Base-by-base conservation (phyloP, 2,329 filamentous ascomycete species). In the Ceratocystis cacaofunesta region DNA sequence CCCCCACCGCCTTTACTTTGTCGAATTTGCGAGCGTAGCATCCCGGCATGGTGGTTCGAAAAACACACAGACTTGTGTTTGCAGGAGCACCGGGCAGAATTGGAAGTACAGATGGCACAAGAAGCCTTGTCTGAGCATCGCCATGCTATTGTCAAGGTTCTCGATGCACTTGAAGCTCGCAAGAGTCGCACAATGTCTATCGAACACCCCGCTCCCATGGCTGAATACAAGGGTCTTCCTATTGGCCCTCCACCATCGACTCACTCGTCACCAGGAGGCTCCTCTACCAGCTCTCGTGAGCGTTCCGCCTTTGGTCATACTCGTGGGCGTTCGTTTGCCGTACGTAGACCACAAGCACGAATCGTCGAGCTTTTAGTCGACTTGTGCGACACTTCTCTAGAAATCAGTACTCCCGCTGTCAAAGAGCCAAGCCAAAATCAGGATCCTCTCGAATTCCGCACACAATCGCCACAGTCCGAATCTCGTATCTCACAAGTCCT, bases 11-110 rank as follows among this genome's bases (percentile, higher is more conserved):
- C 91, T 0, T 88, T 97, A 3, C 82, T 99, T 17, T 99, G 94
- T 75, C 90, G 94, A 63, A 97, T 99, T 65, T 99, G 94, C 74
- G 94, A 99, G 74, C 89, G 94, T 64, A 90, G 96, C 68, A 97
- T 99, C 68, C 90, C 90, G 3, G 91, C 92, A 0, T 99, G 94
- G 94, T 99, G 94, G 95, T 99, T 99, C 71, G 94, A 99, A 76
- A 99, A 97, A 75, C 94, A 99, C 74, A 96, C 92, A 1, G 95
- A 99, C 71, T 78, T 97, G 22, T 99, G 94, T 72, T 79, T 96
- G 65, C 92, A 97, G 73, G 94, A 99, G 73, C 94, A 99, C 73
- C 87, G 89, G 63, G 92, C 94, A 0, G 94, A 99, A 74, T 95
- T 96, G 89, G 92, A 97, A 71, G 91, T 99, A 3, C 92, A 99